Evolutionary conservation across 768 basidiomycete species (phyloP), one percentile per base, ranked within the genome.

Genomic region (Macrocybe gigantea): DNA sequence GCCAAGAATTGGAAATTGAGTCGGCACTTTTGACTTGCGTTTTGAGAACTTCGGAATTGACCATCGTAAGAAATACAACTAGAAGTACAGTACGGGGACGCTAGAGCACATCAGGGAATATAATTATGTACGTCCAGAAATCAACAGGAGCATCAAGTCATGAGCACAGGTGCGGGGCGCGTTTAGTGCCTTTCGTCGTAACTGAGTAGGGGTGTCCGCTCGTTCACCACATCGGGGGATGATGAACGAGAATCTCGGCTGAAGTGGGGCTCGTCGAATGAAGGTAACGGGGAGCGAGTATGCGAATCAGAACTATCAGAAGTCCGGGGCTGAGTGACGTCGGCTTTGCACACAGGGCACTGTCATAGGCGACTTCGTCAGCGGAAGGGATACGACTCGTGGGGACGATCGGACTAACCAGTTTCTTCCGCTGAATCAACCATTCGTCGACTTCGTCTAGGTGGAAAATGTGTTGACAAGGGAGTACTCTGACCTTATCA

Each of bases 391-490:
- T 7, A 51, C 38, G 48, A 33, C 50, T 13, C 33, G 36, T n/a
- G 1, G 32, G 32, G 33, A 13, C 44, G 37, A 50, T 30, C 30
- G 42, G 45, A 47, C 86, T 60, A 59, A 94, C 93, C 64, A 95
- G 67, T 72, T 96, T 96, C 73, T 93, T 91, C 64, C 90, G 80
- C 51, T 87, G 82, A 48, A 94, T 85, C 50, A 98, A 68, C 95
- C 95, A 98, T 53, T 85, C 78, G 62, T 93, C 92, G 35, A 96
- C 80, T 63, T 97, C 95, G 33, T 84, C 77, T 39, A 90, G 77
- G 66, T 98, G 95, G 68, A 96, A 98, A 46, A 98, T 83, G 62
- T 98, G 95, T 41, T 88, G 86, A 59, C 95, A 98, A 1, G 95
- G 95, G 36, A 97, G 62, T 44, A 94, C 89, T 56, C 94, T 80